A percentile compares a stretch with the other conserved stretches of the same genome.
phyloP scores from a whole-genome alignment of 306 rosid genomes.

The Quillaja saponaria region DNA sequence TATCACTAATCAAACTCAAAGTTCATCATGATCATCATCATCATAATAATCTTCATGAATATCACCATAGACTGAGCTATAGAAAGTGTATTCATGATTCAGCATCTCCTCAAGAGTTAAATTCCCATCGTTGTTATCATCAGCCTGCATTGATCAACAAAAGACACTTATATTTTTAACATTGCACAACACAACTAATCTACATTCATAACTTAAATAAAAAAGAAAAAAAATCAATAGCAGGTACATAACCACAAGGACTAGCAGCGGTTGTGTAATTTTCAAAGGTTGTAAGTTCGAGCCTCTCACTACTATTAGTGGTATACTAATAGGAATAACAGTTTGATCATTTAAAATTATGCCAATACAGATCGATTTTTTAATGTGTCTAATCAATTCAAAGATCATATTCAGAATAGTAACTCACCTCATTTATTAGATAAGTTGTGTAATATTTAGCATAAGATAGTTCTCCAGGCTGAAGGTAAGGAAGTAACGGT shows the following conservation, averaged over 20 bases:
- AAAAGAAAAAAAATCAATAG: background rate
- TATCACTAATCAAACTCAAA: constrained; percentile 35
- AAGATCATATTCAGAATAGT: no score
- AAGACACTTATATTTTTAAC: no score
- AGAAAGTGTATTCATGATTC: constrained; percentile 54
- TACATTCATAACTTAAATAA: constrained; percentile 3
- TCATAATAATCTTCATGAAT: constrained; percentile 32
- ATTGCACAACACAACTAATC: no score
- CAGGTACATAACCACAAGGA: no score
- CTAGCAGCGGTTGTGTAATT: no score
- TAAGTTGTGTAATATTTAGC: constrained; percentile 57
- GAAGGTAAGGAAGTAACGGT: constrained; percentile 54
- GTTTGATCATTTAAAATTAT: no score
- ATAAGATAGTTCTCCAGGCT: constrained; percentile 73
- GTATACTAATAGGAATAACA: no score
- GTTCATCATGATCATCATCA: constrained; percentile 45
- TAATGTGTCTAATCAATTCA: no score
- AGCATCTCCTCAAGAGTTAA: constrained; percentile 71
- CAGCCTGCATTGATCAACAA: constrained; percentile 53
- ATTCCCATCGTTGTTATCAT: constrained; percentile 55
- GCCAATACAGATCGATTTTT: no score
- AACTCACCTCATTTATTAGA: constrained; percentile 64
- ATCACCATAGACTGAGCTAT: constrained; percentile 40
- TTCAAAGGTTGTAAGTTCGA: no score
- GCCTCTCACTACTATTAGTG: no score